Evolutionary conservation across 805 yeast genomes (phyloP), one percentile per base, ranked within the genome.

Genomic region (Hanseniaspora vineae): DNA sequence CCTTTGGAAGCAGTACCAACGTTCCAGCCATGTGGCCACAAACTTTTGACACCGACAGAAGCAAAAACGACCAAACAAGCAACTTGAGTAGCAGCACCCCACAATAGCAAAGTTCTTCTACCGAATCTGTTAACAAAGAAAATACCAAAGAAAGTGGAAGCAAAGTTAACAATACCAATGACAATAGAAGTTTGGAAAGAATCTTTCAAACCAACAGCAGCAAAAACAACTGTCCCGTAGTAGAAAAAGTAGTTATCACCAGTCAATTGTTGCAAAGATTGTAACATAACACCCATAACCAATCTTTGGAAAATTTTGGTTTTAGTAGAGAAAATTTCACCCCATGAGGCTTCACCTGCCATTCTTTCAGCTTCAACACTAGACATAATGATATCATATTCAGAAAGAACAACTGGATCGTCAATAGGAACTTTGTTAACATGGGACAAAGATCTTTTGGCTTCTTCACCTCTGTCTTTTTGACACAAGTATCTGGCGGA

Each of bases 211-310:
- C 84, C 84, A 49, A 78, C 80, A 53, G 83, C 74, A 54, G 73
- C 60, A 70, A 78, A 78, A 56, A 78, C 70, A 44, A 79, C 71
- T 31, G 82, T 78, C 58, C 82, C 82, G 55, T 78, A 78, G 66
- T 77, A 78, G 72, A 78, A 78, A 68, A 78, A 78, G 61, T 76
- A 78, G 69, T 78, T 78, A 64, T 71, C 69, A 70, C 84, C 84
- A 46, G 81, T 75, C 56, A 78, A 69, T 64, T 81, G 86, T 66
- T 80, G 86, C 65, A 81, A 68, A 53, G 77, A 74, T 66, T 77
- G 81, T 44, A 78, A 58, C 56, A 70, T 60, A 51, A 72, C 64
- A 65, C 85, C 84, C 64, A 77, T 68, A 19, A 69, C 45, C 10
- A 71, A 65, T 55, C 72, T 60, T 58, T 52, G 66, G 52, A 67